Evolutionary conservation across 768 basidiomycete genomes (phyloP), one percentile per base, ranked within the genome.

Genomic region (Pseudohyphozyma bogoriensis): DNA sequence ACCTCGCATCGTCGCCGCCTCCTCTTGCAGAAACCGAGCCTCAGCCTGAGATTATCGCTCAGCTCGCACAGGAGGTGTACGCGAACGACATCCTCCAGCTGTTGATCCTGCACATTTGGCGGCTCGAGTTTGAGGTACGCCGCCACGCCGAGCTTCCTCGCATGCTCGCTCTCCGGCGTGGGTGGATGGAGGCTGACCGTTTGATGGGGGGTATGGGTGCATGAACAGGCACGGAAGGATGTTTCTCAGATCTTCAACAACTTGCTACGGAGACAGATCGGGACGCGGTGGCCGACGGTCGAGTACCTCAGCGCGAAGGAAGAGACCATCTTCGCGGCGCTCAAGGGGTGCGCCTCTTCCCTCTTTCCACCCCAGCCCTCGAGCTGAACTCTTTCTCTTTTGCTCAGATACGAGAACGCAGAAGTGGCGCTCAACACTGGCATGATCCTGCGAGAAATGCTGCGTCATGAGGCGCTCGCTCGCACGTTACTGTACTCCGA

Each of bases 371-470:
- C 2, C n/a, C 33, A 0, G 9, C 28, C 20, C 15, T 9, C 10
- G 32, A 32, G 20, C 18, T 49, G 32, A 22, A 15, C 12, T 35
- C 29, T 40, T 0, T 24, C 15, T 44, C 24, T 13, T 8, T 24
- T 51, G 4, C 16, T 2, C 64, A 78, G 92, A 10, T 99, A 99
- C 72, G 85, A 85, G 76, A 91, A 95, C 69, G 89, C 96, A 73
- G 93, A 97, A 62, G 80, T 97, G 56, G 91, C 92, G 12, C 80
- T 99, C 60, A 99, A 99, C 69, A 96, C 93, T 0, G 93, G 95
- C 12, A 93, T 95, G 90, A 87, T 97, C 59, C 78, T 99, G 52
- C 87, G 89, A 70, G 95, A 97, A 76, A 96, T 97, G 87, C 76
- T 99, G 66, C 80, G 86, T 65, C 88, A 95, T 72, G 95, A 99